Evolutionary conservation across 208 protist genomes (phyloP), one percentile per base, ranked within the genome.

Genomic region (Naegleria lovaniensis): DNA sequence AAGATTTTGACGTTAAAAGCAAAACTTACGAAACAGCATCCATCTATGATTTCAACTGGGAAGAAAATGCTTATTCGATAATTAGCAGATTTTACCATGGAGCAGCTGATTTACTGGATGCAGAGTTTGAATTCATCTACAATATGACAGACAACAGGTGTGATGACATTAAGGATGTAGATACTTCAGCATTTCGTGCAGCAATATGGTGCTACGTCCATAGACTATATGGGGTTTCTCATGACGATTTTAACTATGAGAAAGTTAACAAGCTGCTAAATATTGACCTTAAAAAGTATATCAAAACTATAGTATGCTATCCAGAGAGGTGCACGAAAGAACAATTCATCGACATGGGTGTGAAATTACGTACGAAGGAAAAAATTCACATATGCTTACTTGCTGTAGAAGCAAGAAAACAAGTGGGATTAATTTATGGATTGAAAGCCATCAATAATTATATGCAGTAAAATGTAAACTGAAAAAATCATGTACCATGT

Each of bases 221-320:
- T 36, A 13, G 90, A 33, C 25, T 91, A 4, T 84, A 55, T n/a
- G 90, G 90, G 19, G 39, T 91, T 0, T 51, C 76, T 25, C 38
- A 91, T n/a, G 90, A 91, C 48, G 52, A 79, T 51, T 91, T 38
- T 25, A 43, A 91, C 33, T 91, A 91, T 36, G 22, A 76, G 9
- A 48, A 55, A 5, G 67, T 85, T 33, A 91, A 91, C 39, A 83
- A 39, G n/a, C 40, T 91, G 5, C 11, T 91, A 0, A 91, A 91
- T 38, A 87, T 51, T 33, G 39, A 85, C 11, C 41, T 91, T 6
- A 91, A 91, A 33, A 79, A 43, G 7, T 91, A 84, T 33, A 91
- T 91, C 13, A 91, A 91, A 25, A 91, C 25, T 15, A 38, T 91
- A 79, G 67, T 36, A 19, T 91, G 90, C 40, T 84, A 79, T 91